Conservation (phyloP, 306 rosid species). For the Acacia crassicarpa region DNA sequence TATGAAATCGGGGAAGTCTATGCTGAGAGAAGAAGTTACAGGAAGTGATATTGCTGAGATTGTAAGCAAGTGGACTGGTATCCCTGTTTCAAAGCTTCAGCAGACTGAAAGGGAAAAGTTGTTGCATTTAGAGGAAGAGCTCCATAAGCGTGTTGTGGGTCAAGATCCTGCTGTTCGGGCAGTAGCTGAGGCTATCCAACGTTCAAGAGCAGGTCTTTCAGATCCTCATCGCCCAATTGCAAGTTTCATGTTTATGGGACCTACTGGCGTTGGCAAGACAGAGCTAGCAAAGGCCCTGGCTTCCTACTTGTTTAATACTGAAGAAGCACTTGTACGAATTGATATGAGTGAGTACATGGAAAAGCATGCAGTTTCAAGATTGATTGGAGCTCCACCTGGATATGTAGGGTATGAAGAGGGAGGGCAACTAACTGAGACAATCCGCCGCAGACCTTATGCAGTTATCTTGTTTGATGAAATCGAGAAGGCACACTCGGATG, state of each 20-base stretch:
- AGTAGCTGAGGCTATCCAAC: conserved; percentile 90
- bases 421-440: conserved; percentile 89
- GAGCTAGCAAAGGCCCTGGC: conserved; percentile 98
- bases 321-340: conserved; percentile 94
- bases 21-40: conserved; percentile 95
- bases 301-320: conserved; percentile 89
- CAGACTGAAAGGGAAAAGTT: conserved; percentile 89
- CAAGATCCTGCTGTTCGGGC: conserved; percentile 97
- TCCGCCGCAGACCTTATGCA: conserved; percentile 91
- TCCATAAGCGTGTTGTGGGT: conserved; percentile 94
- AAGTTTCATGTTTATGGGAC: conserved; percentile 99
- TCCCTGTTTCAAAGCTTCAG: conserved; percentile 94
- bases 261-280: conserved; percentile 97
- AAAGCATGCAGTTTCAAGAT: conserved; percentile 87
- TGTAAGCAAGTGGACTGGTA: conserved; percentile 99
- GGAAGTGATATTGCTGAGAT: conserved; percentile 91
- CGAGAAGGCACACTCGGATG: conserved; percentile 93
- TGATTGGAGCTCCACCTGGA: conserved; percentile 99
- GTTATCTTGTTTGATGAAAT: conserved; percentile 95
- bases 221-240: conserved; percentile 97
- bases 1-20: conserved; percentile 89
- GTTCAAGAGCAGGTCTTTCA: conserved; percentile 97
- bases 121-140: conserved; percentile 87
- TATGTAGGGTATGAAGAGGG: conserved; percentile 99
- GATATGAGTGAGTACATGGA: conserved; percentile 99